Conservation (phyloP, 257 asterid genomes). For the Paraleonurus japonicus region DNA sequence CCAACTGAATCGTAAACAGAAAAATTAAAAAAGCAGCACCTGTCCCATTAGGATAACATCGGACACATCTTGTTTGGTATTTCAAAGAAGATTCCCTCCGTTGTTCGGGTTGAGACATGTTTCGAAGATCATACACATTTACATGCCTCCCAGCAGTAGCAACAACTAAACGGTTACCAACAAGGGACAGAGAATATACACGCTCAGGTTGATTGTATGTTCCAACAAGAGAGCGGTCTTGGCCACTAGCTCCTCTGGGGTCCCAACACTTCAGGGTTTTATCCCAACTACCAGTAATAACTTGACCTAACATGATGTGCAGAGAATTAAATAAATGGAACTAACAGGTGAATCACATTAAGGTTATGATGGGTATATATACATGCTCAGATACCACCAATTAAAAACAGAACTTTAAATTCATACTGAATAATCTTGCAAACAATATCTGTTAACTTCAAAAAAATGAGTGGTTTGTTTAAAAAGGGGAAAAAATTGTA, state of each 20-base stretch:
- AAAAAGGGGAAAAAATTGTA: not conserved
- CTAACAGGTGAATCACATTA: slow-evolving; percentile 60
- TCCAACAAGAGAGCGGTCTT: slow-evolving; percentile 86
- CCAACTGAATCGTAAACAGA: not conserved
- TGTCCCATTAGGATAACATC: slow-evolving; percentile 95
- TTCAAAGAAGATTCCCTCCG: slow-evolving; percentile 93
- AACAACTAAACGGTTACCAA: slow-evolving; percentile 83
- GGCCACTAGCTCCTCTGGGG: slow-evolving; percentile 97
- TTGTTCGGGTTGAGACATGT: slow-evolving; percentile 96
- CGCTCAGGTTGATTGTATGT: slow-evolving; percentile 93
- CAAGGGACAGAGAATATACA: slow-evolving; percentile 85
- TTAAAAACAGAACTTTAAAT: not conserved
- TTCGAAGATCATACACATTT: slow-evolving; percentile 83
- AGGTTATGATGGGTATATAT: slow-evolving; percentile 15
- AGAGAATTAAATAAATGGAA: not conserved
- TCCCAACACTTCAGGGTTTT: slow-evolving; percentile 97
- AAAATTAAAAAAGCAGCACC: slow-evolving; percentile 44
- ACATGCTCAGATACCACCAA: not conserved
- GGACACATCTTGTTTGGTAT: slow-evolving; percentile 92
- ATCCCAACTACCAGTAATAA: slow-evolving; percentile 99
- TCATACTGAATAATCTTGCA: slow-evolving; percentile 11
- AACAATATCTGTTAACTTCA: not conserved
- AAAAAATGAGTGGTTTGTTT: not conserved
- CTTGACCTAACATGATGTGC: slow-evolving; percentile 65
- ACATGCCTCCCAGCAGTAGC: slow-evolving; percentile 99